Evolutionary conservation across 371 early-diverging fungal species (phyloP).

Genomic region (Zancudomyces culisetae): DNA sequence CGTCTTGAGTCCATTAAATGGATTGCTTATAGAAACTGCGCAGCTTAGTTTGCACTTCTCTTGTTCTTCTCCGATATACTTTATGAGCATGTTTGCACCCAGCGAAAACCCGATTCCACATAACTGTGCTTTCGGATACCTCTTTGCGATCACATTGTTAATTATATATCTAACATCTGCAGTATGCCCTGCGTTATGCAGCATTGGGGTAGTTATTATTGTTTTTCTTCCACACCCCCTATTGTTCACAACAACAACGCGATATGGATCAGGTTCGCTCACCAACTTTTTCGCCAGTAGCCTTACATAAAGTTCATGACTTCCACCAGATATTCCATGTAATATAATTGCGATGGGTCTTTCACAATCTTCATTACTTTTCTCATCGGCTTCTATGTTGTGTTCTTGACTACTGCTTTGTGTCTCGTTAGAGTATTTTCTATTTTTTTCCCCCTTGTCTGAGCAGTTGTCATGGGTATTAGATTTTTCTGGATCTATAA

Average conservation of each 20-base stretch:
- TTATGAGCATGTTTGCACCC: constrained; percentile 77
- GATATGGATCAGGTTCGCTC: constrained; percentile 33
- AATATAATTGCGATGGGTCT: constrained; percentile 54
- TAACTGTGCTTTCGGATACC: constrained; percentile 41
- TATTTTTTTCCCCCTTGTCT: no score
- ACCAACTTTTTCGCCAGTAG: constrained; percentile 40
- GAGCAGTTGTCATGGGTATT: constrained; percentile 31
- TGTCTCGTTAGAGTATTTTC: no score
- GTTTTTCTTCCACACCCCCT: constrained; percentile 54
- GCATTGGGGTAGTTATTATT: constrained; percentile 45
- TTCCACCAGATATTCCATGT: constrained; percentile 82
- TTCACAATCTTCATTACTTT: no score
- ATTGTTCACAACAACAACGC: constrained; percentile 67
- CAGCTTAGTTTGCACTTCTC: constrained; percentile 49
- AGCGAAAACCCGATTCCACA: constrained; percentile 72
- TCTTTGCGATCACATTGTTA: constrained; percentile 29
- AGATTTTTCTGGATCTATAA: constrained; percentile 28
- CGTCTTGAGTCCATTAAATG: constrained; percentile 40
- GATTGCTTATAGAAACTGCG: constrained; percentile 69
- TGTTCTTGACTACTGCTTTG: no score
- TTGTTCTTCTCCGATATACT: constrained; percentile 76
- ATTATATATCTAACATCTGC: constrained; percentile 51
- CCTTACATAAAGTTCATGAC: constrained; percentile 70
- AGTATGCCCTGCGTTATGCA: constrained; percentile 71
- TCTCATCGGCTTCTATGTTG: no score